A percentile compares a stretch with the other conserved stretches of the same genome.
These are phyloP conservation scores for Clitocybe nebularis DNA, from an alignment of 1,284 basidiomycete genomes.

Conservation along the genomic window DNA sequence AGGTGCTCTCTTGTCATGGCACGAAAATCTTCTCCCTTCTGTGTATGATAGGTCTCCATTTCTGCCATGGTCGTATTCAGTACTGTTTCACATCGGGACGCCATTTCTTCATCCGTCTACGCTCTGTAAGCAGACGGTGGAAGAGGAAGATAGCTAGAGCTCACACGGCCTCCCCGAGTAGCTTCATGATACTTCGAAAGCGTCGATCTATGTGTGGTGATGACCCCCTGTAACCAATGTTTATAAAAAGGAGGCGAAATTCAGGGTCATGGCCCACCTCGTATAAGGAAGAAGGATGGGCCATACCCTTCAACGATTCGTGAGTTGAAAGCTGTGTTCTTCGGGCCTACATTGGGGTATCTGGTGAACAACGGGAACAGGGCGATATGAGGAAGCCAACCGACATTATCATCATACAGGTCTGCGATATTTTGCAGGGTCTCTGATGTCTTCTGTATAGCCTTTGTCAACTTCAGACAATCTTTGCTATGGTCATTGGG, in stretches of 20 bases:
- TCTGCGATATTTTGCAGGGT: conserved; percentile 72
- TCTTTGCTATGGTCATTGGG: conserved; percentile 33
- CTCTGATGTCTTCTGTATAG: conserved; percentile 74
- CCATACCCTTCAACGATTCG: conserved; percentile 70
- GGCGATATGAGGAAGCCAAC: conserved; percentile 21
- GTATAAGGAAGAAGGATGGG: conserved; percentile 70
- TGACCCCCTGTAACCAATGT: conserved; percentile 44
- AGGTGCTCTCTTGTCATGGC: conserved; percentile 61
- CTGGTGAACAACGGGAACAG: not conserved
- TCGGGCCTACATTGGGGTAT: conserved; percentile 47
- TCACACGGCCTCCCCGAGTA: conserved; percentile 34
- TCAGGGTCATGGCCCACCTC: conserved; percentile 36
- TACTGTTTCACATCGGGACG: conserved; percentile 80
- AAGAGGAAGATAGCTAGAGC: conserved; percentile 16
- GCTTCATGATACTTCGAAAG: conserved; percentile 60
- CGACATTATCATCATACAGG: conserved; percentile 73
- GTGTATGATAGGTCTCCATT: conserved; percentile 75
- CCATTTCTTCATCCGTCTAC: conserved; percentile 61
- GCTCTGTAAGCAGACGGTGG: conserved; percentile 10
- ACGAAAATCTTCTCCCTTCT: conserved; percentile 69
- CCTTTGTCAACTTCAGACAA: conserved; percentile 74
- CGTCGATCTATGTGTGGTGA: conserved; percentile 70
- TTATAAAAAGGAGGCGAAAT: not conserved
- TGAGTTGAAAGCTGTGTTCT: conserved; percentile 69
- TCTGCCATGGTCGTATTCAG: conserved; percentile 86